Conservation (phyloP, 306 rosid species). For the Sesbania bispinosa region DNA sequence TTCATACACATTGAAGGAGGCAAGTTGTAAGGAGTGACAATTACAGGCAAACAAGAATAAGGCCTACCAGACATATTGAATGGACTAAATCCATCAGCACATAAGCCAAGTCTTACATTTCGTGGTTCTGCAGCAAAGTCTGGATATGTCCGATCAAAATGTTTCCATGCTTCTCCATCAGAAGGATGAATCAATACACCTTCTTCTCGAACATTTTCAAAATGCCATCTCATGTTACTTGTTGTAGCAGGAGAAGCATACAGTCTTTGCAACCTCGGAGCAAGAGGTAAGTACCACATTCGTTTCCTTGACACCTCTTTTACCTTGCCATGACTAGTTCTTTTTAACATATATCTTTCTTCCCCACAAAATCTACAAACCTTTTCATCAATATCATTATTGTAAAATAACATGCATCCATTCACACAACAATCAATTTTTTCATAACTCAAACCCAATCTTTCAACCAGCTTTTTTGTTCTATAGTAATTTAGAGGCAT, state of each 20-base stretch:
- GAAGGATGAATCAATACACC: background rate
- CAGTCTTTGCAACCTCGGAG: background rate
- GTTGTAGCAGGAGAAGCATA: background rate
- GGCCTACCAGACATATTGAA: background rate
- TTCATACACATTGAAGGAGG: background rate
- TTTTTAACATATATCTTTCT: background rate
- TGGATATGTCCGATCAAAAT: background rate
- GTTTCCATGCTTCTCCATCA: background rate
- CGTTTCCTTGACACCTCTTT: background rate
- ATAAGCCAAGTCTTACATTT: background rate
- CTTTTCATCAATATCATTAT: background rate
- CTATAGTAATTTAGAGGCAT: background rate
- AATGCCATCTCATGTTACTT: background rate
- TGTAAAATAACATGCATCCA: background rate
- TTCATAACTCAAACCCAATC: background rate
- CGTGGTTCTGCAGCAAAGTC: background rate
- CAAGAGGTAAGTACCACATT: background rate
- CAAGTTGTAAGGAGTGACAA: background rate
- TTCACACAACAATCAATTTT: background rate
- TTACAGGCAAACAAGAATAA: background rate
- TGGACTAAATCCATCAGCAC: background rate
- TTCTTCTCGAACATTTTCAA: background rate
- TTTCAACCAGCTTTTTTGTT: background rate
- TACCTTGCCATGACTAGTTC: background rate
- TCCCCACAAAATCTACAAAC: background rate